Evolutionary conservation across 2,329 filamentous ascomycete species (phyloP), one percentile per base, ranked within the genome.

Genomic region (Fusarium neocosmosporiellum): DNA sequence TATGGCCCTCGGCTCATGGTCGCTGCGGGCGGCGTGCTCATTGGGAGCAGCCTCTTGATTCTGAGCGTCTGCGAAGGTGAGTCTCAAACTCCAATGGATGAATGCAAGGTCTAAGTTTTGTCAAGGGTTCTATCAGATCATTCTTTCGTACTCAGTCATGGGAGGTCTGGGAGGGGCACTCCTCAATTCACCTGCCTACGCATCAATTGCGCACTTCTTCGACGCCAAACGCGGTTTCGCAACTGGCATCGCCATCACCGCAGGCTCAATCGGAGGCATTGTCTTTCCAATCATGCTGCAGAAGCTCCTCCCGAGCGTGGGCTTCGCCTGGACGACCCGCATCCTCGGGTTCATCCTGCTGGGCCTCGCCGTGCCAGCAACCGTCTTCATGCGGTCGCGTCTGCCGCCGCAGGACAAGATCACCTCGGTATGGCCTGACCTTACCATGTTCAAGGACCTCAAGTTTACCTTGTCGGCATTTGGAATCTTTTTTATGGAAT

Each of bases 171-270:
- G 93, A 14, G 92, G 92, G 2, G 93, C 92, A 1, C 85, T 96
- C 48, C 89, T 96, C 67, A 95, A 95, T 80, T 94, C 93, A 0
- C 93, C 94, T 0, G 89, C 93, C 0, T 88, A 96, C 71, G 90
- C 91, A 14, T 89, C 91, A 24, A 90, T 96, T 41, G 92, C 92
- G 0, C 94, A 97, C 79, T 97, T 90, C 84, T 97, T 97, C 84
- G 87, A 91, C 31, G 81, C 80, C n/a, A 90, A 90, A 58, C 90
- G 94, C 16, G 95, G 92, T 4, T 87, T 93, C 46, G 94, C 94
- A 9, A 96, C 92, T 0, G 94, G 94, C n/a, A 85, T 97, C 46
- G 93, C 94, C n/a, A 89, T 92, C 6, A 91, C 92, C 0, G 92
- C 93, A 0, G 91, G 91, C 20, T 91, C 90, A 18, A 81, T 93